phyloP scores from a whole-genome alignment of 2,329 filamentous ascomycete species.

The Hymenoscyphus repandus region DNA sequence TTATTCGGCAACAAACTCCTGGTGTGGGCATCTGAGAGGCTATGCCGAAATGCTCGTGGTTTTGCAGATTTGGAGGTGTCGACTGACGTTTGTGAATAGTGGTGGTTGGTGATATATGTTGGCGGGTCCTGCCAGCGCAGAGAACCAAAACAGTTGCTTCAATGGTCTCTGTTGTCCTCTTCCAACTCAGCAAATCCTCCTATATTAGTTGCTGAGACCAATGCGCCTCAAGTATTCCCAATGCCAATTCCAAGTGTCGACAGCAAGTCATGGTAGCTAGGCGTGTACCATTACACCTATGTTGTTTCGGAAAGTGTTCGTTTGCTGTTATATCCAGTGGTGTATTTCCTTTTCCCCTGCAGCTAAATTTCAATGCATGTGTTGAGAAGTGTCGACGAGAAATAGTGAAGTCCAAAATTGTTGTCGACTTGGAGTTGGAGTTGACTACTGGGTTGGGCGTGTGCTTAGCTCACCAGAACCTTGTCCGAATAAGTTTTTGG shows the following conservation, averaged over 20 bases:
- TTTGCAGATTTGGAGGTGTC: background rate
- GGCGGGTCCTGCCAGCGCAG: slow-evolving; percentile 6
- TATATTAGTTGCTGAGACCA: slow-evolving; percentile 9
- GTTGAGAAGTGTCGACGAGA: no score
- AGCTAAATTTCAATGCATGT: no score
- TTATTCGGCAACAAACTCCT: background rate
- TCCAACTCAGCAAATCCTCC: background rate
- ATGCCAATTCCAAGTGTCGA: slow-evolving; percentile 22
- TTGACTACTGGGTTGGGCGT: no score
- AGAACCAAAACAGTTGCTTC: background rate
- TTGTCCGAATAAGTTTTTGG: no score
- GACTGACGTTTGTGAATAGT: background rate
- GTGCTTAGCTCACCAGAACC: no score
- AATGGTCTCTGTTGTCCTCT: background rate
- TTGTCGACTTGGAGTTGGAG: no score
- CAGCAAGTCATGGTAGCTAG: slow-evolving; percentile 28
- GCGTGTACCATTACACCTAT: slow-evolving; percentile 12
- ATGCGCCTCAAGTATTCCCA: slow-evolving; percentile 25
- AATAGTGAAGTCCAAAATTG: no score
- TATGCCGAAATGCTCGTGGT: background rate
- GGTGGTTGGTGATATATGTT: background rate
- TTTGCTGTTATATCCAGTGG: background rate
- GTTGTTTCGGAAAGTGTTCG: background rate
- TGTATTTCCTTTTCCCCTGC: no score
- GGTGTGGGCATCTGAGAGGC: background rate